Conservation (phyloP, 1,139 yeast genomes). For the Debaryomyces singareniensis region DNA sequence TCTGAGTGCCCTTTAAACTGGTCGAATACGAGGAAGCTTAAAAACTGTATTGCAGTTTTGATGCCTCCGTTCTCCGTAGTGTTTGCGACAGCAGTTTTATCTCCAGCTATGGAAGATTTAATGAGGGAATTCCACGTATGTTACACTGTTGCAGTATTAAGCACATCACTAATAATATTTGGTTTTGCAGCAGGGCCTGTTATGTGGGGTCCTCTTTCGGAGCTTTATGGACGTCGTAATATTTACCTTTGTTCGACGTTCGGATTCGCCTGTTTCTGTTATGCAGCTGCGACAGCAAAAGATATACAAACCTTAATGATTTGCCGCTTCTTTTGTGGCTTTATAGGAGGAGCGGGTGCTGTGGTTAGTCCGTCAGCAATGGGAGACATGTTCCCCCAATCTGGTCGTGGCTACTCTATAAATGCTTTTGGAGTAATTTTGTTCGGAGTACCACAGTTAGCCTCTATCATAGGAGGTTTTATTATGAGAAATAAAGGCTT, state of each 20-base stretch:
- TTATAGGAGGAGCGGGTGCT: constrained; percentile 35
- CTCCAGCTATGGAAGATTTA: constrained; percentile 25
- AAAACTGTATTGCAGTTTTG: constrained; percentile 34
- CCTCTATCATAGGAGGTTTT: constrained; percentile 35
- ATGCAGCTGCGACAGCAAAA: constrained; percentile 34
- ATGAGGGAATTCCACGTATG: constrained; percentile 27
- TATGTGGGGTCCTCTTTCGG: constrained; percentile 37
- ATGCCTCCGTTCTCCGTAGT: constrained; percentile 21
- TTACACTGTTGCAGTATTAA: constrained; percentile 26
- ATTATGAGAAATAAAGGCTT: constrained; percentile 22
- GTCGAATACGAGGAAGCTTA: constrained; percentile 35
- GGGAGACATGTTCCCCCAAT: constrained; percentile 32
- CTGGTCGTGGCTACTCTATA: constrained; percentile 31
- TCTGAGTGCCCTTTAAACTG: constrained; percentile 61
- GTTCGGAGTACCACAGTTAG: constrained; percentile 44
- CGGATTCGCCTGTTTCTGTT: constrained; percentile 28
- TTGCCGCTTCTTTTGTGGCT: constrained; percentile 37
- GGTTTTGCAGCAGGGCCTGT: constrained; percentile 43
- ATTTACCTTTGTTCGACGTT: constrained; percentile 24
- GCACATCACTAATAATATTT: constrained; percentile 36
- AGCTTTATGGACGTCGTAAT: constrained; percentile 31
- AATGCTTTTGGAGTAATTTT: constrained; percentile 27
- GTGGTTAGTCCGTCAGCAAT: constrained; percentile 41
- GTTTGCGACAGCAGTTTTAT: constrained; percentile 62
- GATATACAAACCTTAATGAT: constrained; percentile 35